Conservation (phyloP, 257 asterid genomes). For the Solanum appendiculatum region DNA sequence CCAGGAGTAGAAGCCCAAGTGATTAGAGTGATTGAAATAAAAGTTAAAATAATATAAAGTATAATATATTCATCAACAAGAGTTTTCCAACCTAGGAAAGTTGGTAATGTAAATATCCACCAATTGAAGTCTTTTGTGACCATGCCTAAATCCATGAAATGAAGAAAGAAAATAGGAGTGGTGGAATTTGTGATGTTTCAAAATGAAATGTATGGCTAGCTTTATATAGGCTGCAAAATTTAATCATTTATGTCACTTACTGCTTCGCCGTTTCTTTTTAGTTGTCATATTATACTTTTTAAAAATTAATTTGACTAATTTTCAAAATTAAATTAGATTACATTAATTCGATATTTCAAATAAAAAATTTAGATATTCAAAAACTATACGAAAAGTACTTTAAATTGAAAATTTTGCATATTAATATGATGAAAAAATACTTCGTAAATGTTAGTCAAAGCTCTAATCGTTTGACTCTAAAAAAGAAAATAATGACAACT, state of each 20-base stretch:
- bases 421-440: no score
- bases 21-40: constrained; percentile 12
- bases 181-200: neutral
- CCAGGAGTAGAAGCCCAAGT: constrained; percentile 40
- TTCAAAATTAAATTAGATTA: no score
- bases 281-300: no score
- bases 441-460: no score
- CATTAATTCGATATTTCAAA: no score
- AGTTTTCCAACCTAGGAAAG: constrained; percentile 20
- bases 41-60: neutral
- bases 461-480: no score
- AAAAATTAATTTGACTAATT: no score
- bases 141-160: neutral
- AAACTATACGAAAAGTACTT: no score
- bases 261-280: no score
- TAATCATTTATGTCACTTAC: neutral
- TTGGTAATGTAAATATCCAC: constrained; percentile 31
- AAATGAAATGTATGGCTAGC: neutral
- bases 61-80: neutral
- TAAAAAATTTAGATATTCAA: no score
- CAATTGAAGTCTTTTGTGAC: constrained; percentile 14
- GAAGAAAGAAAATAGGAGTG: neutral
- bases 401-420: no score
- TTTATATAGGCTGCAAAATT: neutral
- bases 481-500: no score